Evolutionary conservation across 2,329 filamentous ascomycete genomes (phyloP).

Genomic region (Cladophialophora immunda): DNA sequence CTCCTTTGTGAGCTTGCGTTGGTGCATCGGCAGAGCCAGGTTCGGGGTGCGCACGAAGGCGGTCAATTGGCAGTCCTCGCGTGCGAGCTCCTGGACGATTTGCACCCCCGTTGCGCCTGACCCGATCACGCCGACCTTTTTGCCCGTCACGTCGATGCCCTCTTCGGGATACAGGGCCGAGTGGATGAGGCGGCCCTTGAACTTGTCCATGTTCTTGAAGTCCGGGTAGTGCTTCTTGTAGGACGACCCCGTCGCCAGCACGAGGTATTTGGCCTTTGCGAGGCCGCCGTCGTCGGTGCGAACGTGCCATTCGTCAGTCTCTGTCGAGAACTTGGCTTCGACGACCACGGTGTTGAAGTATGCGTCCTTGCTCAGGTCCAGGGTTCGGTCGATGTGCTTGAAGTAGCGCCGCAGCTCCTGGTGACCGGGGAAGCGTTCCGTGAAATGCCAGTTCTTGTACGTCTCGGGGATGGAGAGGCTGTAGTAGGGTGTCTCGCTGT

Average conservation of each 20-base stretch:
- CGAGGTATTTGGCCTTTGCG: slow-evolving; percentile 36
- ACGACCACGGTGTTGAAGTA: slow-evolving; percentile 47
- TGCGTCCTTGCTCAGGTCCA: slow-evolving; percentile 51
- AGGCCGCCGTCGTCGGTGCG: slow-evolving; percentile 47
- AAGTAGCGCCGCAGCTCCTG: slow-evolving; percentile 54
- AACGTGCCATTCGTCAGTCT: slow-evolving; percentile 49
- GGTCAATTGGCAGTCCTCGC: slow-evolving; percentile 60
- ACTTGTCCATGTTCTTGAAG: slow-evolving; percentile 66
- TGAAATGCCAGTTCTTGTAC: slow-evolving; percentile 58
- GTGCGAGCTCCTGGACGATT: slow-evolving; percentile 67
- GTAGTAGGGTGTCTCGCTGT: slow-evolving; percentile 62
- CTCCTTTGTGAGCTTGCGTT: slow-evolving; percentile 55
- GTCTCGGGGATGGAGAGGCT: slow-evolving; percentile 62
- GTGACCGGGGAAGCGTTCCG: slow-evolving; percentile 50
- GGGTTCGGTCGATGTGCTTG: slow-evolving; percentile 49
- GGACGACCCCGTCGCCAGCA: slow-evolving; percentile 46
- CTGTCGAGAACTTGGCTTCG: slow-evolving; percentile 47
- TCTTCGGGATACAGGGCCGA: slow-evolving; percentile 66
- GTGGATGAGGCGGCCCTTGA: slow-evolving; percentile 67
- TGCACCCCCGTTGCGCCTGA: slow-evolving; percentile 72
- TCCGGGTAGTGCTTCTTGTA: slow-evolving; percentile 64
- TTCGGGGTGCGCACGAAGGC: slow-evolving; percentile 72
- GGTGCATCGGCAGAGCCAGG: slow-evolving; percentile 68
- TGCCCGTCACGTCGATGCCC: slow-evolving; percentile 63
- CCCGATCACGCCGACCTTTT: slow-evolving; percentile 70